These are phyloP conservation scores for Stagonosporopsis rhizophila DNA, from an alignment of 2,329 filamentous ascomycete genomes.

Conservation along the genomic window DNA sequence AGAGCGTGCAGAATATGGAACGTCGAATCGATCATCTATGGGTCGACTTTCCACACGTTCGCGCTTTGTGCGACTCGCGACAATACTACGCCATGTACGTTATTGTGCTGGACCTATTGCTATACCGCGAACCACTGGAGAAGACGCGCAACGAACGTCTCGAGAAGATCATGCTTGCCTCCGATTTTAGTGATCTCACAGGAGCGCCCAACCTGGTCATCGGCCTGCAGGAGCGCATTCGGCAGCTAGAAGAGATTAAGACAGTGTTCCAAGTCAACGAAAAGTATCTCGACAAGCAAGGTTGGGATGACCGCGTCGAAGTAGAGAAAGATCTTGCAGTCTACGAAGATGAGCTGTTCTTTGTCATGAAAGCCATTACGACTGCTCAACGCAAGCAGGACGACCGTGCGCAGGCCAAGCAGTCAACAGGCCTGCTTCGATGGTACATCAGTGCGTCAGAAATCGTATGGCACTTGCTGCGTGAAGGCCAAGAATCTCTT, in stretches of 20 bases:
- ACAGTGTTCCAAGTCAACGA: slow-evolving; percentile 93
- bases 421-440: slow-evolving; percentile 80
- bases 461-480: slow-evolving; percentile 96
- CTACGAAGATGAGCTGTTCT: slow-evolving; percentile 97
- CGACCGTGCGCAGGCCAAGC: slow-evolving; percentile 66
- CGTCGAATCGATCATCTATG: slow-evolving; percentile 93
- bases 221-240: slow-evolving; percentile 88
- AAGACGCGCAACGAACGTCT: slow-evolving; percentile 95
- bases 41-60: slow-evolving; percentile 93
- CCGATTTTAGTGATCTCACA: slow-evolving; percentile 95
- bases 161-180: slow-evolving; percentile 98
- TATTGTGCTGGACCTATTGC: slow-evolving; percentile 91
- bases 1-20: slow-evolving; percentile 65
- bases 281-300: slow-evolving; percentile 82
- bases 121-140: slow-evolving; percentile 95
- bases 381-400: slow-evolving; percentile 88
- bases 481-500: slow-evolving; percentile 83
- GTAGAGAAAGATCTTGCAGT: slow-evolving; percentile 87
- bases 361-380: slow-evolving; percentile 99
- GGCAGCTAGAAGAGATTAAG: slow-evolving; percentile 95
- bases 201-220: slow-evolving; percentile 94
- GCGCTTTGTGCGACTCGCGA: slow-evolving; percentile 94
- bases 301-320: slow-evolving; percentile 89
- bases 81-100: slow-evolving; percentile 99
- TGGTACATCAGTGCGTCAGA: slow-evolving; percentile 96